phyloP scores from a whole-genome alignment of 1,284 basidiomycete species.

The Cryptococcus maquisensis region DNA sequence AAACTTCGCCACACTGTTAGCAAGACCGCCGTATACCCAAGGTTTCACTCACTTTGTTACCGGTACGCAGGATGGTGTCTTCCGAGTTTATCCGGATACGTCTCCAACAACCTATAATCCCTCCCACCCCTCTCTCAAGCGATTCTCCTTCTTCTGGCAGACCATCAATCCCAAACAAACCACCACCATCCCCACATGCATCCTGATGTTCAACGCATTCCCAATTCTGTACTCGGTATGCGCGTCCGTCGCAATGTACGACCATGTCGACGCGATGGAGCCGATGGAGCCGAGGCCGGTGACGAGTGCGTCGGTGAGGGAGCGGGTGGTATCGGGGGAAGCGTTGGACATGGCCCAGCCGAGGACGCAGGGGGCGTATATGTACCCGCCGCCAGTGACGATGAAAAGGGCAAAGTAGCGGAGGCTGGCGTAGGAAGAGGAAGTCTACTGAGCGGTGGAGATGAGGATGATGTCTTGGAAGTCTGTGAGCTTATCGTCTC shows the following conservation, averaged over 20 bases:
- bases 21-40: too few species aligned
- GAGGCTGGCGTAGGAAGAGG: conserved; percentile 10
- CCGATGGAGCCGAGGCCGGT: conserved; percentile 11
- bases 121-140: conserved; percentile 17
- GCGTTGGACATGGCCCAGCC: conserved; percentile 21
- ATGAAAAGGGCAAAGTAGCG: conserved; percentile 23
- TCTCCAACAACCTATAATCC: conserved; percentile 17
- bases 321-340: conserved; percentile 13
- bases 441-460: conserved; percentile 4
- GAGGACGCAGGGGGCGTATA: conserved; percentile 21
- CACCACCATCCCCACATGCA: conserved; percentile 14
- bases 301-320: conserved; percentile 11
- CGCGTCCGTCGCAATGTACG: conserved; percentile 23
- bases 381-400: conserved; percentile 14
- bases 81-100: conserved; percentile 9
- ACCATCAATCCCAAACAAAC: conserved; percentile 10
- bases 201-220: conserved; percentile 23
- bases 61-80: conserved; percentile 13
- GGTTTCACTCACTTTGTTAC: conserved; percentile 7
- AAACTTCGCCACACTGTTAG: too few species aligned
- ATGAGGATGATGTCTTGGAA: conserved; percentile 9
- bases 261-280: conserved; percentile 20
- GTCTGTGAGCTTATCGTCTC: not conserved
- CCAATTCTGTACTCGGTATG: conserved; percentile 20
- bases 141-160: conserved; percentile 17